phyloP scores from a whole-genome alignment of 2,329 filamentous ascomycete species.

The Epichloe bromicola region DNA sequence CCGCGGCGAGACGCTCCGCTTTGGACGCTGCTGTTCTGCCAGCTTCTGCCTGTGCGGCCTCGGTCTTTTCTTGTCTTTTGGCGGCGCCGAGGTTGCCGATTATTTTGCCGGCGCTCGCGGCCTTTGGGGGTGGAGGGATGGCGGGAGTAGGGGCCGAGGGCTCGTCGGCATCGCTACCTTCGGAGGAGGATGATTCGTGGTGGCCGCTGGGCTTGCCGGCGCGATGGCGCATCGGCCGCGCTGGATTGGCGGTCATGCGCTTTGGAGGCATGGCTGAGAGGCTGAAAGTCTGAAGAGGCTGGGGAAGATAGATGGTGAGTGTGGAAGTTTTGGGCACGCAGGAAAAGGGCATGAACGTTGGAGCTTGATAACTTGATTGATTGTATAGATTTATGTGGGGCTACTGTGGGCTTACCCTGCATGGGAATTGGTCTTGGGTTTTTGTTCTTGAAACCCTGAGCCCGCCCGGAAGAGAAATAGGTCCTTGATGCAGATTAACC shows the following conservation, averaged over 20 bases:
- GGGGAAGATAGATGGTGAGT: not conserved
- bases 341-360: not conserved
- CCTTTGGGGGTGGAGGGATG: conserved; percentile 43
- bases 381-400: not conserved
- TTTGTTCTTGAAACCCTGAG: no score
- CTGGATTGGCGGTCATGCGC: conserved; percentile 87
- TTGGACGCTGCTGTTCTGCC: conserved; percentile 34
- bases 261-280: conserved; percentile 44
- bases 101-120: conserved; percentile 42
- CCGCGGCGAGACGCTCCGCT: conserved; percentile 38
- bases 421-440: not conserved
- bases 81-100: conserved; percentile 36
- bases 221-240: conserved; percentile 67
- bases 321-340: not conserved
- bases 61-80: conserved; percentile 21
- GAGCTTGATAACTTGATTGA: not conserved
- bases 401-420: not conserved
- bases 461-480: rapidly evolving
- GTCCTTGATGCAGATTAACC: no score
- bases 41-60: conserved; percentile 32
- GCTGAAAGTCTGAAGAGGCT: not conserved
- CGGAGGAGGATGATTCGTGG: conserved; percentile 37
- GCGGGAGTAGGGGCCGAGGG: conserved; percentile 16
- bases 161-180: conserved; percentile 29
- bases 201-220: conserved; percentile 62